A percentile compares a stretch with the other conserved stretches of the same genome.
phyloP scores from a whole-genome alignment of 768 basidiomycete genomes.

The Mycena belliarum region DNA sequence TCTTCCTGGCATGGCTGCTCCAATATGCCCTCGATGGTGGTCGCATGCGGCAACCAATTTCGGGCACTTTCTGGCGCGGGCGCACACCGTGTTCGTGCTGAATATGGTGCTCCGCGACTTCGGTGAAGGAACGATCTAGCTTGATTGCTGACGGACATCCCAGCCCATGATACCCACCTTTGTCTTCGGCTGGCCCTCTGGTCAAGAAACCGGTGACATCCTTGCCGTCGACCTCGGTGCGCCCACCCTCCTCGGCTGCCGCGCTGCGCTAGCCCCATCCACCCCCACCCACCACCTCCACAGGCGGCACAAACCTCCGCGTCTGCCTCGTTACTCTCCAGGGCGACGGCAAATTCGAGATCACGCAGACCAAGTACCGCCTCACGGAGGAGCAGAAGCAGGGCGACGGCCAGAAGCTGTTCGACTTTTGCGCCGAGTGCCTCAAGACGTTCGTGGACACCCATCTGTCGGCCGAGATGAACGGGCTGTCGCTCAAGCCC shows the following conservation, averaged over 20 bases:
- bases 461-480: conserved; percentile 55
- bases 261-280: not conserved
- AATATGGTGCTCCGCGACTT: no score
- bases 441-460: conserved; percentile 85
- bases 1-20: no score
- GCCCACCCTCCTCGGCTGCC: conserved; percentile 32
- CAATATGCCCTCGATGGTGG: no score
- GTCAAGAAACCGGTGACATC: conserved; percentile 85
- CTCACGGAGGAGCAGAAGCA: conserved; percentile 98
- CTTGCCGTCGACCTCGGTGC: conserved; percentile 87
- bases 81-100: no score
- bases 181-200: conserved; percentile 94
- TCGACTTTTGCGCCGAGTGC: conserved; percentile 97
- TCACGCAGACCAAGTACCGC: conserved; percentile 96
- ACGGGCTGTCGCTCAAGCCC: conserved; percentile 46
- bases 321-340: conserved; percentile 94
- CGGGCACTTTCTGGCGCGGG: no score
- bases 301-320: conserved; percentile 95
- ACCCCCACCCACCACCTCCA: not conserved
- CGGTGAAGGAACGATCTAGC: no score
- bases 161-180: conserved; percentile 97
- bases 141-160: no score
- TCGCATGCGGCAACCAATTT: no score
- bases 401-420: conserved; percentile 91
- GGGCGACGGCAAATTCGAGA: conserved; percentile 95